A percentile compares a stretch with the other conserved stretches of the same genome.
These are phyloP conservation scores for Fremontodendron californicum DNA, from an alignment of 345 rosid species.

Conservation along the genomic window DNA sequence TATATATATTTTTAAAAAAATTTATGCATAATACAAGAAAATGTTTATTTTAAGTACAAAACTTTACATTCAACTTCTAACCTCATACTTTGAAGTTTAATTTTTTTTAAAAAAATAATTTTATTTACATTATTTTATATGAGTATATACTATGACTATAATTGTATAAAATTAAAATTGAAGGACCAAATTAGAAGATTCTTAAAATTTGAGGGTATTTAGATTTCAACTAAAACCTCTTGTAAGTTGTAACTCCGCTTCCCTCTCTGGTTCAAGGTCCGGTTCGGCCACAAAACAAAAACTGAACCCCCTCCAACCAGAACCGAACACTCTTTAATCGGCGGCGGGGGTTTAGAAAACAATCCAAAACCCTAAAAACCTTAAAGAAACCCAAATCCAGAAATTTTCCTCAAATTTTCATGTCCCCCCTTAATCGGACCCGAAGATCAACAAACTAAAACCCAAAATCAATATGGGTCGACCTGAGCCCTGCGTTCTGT, in stretches of 20 bases:
- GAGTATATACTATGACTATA: too few relatives aligned
- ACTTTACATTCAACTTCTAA: too few relatives aligned
- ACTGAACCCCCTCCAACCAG: neutral
- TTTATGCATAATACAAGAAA: too few relatives aligned
- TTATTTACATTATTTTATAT: too few relatives aligned
- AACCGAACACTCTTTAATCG: neutral
- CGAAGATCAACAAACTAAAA: constrained; percentile 9
- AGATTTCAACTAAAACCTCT: neutral
- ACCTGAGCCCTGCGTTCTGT: constrained; percentile 89
- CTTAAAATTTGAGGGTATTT: neutral
- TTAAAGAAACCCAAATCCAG: neutral
- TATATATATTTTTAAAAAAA: too few relatives aligned
- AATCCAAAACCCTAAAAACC: constrained; percentile 7
- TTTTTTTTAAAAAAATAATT: too few relatives aligned
- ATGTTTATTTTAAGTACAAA: too few relatives aligned
- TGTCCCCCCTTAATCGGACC: constrained; percentile 4
- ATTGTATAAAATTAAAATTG: too few relatives aligned
- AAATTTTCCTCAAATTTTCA: neutral
- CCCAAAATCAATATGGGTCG: constrained; percentile 53
- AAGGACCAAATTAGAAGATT: neutral
- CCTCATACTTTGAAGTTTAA: too few relatives aligned
- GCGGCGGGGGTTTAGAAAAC: constrained; percentile 2
- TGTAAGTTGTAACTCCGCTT: neutral
- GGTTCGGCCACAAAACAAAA: neutral
- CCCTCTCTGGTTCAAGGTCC: neutral